Conservation (phyloP, 192 early-diverging fungal genomes). For the Linnemannia zychae region DNA sequence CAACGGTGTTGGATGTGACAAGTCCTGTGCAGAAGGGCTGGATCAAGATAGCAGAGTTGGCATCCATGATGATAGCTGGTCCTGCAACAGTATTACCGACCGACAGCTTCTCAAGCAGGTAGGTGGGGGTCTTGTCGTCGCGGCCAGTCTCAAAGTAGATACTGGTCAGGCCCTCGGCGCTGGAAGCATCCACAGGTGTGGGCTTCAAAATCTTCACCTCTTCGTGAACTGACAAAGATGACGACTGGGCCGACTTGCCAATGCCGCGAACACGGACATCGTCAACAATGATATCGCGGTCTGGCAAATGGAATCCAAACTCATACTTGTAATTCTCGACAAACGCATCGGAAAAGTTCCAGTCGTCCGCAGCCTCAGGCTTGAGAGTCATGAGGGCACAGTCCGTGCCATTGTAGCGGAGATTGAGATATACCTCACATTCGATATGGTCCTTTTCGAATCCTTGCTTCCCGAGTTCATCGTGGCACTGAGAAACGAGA, state of each 20-base stretch:
- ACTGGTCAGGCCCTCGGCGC: conserved; percentile 59
- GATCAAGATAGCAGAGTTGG: conserved; percentile 89
- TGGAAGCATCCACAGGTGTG: conserved; percentile 21
- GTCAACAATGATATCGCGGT: conserved; percentile 88
- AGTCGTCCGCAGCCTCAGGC: conserved; percentile 59
- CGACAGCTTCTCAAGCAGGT: conserved; percentile 70
- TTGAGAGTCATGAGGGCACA: conserved; percentile 91
- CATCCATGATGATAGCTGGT: conserved; percentile 93
- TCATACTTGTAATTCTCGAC: conserved; percentile 87
- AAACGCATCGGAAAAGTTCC: conserved; percentile 80
- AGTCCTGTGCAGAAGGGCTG: conserved; percentile 84
- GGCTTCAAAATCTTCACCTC: conserved; percentile 53
- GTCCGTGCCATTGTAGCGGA: conserved; percentile 96
- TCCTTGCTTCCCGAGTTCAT: conserved; percentile 77
- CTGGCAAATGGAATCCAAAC: conserved; percentile 93
- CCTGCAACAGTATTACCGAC: conserved; percentile 81
- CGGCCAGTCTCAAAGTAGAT: conserved; percentile 88
- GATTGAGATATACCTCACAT: conserved; percentile 82
- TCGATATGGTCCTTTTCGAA: conserved; percentile 70
- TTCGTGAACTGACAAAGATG: conserved; percentile 55
- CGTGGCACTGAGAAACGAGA: conserved; percentile 61
- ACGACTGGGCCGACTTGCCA: conserved; percentile 63
- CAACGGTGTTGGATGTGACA: conserved; percentile 79
- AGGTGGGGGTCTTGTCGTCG: conserved; percentile 76
- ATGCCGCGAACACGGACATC: conserved; percentile 93